Conservation (phyloP, 1,284 basidiomycete species). For the Ustilago crameri region DNA sequence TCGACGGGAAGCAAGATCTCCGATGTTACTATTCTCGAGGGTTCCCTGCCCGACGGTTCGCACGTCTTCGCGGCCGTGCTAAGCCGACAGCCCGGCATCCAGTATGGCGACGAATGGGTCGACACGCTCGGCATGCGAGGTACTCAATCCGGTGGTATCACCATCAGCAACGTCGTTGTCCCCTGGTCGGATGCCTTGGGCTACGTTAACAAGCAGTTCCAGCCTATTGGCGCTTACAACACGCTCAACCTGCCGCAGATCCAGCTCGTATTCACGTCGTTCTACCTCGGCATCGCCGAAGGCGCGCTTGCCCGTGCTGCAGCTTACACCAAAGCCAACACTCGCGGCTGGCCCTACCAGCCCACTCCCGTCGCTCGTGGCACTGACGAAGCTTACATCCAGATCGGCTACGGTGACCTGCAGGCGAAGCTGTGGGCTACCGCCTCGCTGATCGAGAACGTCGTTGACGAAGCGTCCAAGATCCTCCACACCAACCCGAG, state of each 20-base stretch:
- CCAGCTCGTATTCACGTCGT: conserved; percentile 66
- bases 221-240: conserved; percentile 64
- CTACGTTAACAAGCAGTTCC: conserved; percentile 53
- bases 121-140: conserved; percentile 68
- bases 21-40: conserved; percentile 68
- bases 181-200: conserved; percentile 63
- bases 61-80: conserved; percentile 66
- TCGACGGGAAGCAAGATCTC: conserved; percentile 67
- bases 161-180: conserved; percentile 60
- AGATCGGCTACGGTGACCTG: conserved; percentile 65
- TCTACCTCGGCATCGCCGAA: conserved; percentile 68
- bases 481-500: conserved; percentile 55
- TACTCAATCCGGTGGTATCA: conserved; percentile 63
- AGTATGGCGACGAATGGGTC: conserved; percentile 68
- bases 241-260: conserved; percentile 67
- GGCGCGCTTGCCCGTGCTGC: conserved; percentile 63
- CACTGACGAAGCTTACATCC: conserved; percentile 67
- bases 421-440: conserved; percentile 66
- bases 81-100: conserved; percentile 62
- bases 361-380: conserved; percentile 54
- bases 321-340: conserved; percentile 64
- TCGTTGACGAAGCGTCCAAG: conserved; percentile 36
- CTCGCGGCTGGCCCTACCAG: conserved; percentile 66
- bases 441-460: conserved; percentile 62
- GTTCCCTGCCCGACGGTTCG: conserved; percentile 50